Evolutionary conservation across 768 basidiomycete genomes (phyloP).

Genomic region (Boletus sensibilis): DNA sequence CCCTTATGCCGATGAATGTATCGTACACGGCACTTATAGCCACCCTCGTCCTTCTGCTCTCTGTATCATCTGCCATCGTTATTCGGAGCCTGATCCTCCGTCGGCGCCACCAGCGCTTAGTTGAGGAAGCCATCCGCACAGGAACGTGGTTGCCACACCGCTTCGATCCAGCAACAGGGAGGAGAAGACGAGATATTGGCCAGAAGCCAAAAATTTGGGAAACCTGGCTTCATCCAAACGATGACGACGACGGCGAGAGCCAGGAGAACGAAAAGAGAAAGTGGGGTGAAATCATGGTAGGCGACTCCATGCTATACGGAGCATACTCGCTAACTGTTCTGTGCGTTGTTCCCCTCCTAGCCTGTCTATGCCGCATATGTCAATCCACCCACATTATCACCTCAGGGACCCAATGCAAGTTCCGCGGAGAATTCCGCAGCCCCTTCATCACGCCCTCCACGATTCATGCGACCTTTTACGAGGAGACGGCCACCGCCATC

Average conservation of each 20-base stretch:
- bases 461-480: constrained; percentile 20
- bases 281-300: constrained; percentile 32
- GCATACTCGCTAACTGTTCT: neutral
- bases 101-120: constrained; percentile 53
- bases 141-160: constrained; percentile 55
- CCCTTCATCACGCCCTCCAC: constrained; percentile 8
- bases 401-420: neutral
- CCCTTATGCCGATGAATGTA: constrained; percentile 3
- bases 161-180: constrained; percentile 10
- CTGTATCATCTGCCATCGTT: constrained; percentile 67
- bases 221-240: constrained; percentile 16
- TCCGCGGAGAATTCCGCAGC: constrained; percentile 3
- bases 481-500: constrained; percentile 14
- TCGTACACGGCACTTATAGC: constrained; percentile 50
- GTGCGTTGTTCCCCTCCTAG: constrained; percentile 9
- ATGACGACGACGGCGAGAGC: constrained; percentile 7
- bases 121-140: constrained; percentile 63
- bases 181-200: constrained; percentile 29
- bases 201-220: constrained; percentile 35
- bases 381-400: constrained; percentile 6
- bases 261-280: constrained; percentile 20
- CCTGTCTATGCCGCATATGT: constrained; percentile 26
- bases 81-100: constrained; percentile 64
- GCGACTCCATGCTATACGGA: neutral
- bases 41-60: constrained; percentile 64